Evolutionary conservation across 352 stramenopile species (phyloP), one percentile per base, ranked within the genome.

Genomic region (Globisporangium mamillatum): DNA sequence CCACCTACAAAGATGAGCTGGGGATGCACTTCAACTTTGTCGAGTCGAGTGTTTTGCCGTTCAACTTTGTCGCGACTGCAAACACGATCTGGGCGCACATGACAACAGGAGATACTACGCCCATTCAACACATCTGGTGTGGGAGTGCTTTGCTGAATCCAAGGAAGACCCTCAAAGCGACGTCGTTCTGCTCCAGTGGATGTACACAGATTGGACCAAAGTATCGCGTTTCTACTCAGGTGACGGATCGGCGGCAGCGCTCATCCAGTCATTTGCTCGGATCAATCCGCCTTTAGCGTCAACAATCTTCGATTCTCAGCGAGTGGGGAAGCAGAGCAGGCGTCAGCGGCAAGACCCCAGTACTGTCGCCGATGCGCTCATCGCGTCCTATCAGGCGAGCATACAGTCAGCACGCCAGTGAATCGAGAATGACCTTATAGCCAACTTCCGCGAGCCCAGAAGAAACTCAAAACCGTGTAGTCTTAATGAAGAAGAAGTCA

Each of bases 1-100:
- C 76, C 12, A 72, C 77, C 41, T 73, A 76, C 64, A 78, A 71
- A 32, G 72, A 78, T 60, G 77, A 77, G 54, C 46, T 54, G 8
- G 20, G 48, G 20, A 54, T 27, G 20, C 48, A 54, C 48, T n/a
- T n/a, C 18, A 54, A 54, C 48, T 27, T 54, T 54, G 48, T 54
- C n/a, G 9, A 54, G 20, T 54, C 48, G 20, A 78, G 73, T 44
- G 75, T 70, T 53, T 67, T 80, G 64, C 72, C 75, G 16, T 76
- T 80, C 58, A 58, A 75, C 60, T 72, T 72, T 64, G 66, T 66
- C 2, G 59, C 60, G 6, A 58, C 77, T 20, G 69, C 77, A 44
- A 38, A 66, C 0, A 68, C 77, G 12, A 70, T 78, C 12, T 80
- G 75, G 72, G 61, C 65, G 2, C 72, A 70, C 0, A 70, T 69